Evolutionary conservation across 2,329 filamentous ascomycete genomes (phyloP), one percentile per base, ranked within the genome.

Genomic region (Spiromastix sp.): DNA sequence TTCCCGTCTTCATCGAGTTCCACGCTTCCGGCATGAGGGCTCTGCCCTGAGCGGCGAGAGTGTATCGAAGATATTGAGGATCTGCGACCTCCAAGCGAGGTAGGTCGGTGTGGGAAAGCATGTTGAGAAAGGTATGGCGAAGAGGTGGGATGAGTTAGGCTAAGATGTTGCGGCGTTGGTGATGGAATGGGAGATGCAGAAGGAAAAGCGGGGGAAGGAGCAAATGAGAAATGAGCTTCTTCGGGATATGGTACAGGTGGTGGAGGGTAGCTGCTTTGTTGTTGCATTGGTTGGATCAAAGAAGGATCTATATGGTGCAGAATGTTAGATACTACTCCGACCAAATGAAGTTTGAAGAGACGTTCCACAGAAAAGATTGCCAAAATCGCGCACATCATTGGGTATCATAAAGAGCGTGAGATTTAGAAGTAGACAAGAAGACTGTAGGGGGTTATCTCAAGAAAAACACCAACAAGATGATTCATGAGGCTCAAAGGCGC

Each of bases 31-130:
- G 71, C 69, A 46, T 67, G 62, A 40, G 63, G 71, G 57, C 74
- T 78, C 45, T 72, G 63, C 48, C 69, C 70, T 1, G 77, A 75
- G 34, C 61, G 73, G 34, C 68, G 72, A 1, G 83, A 85, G 42
- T 77, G 77, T 42, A 77, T 76, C 11, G 83, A 87, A 15, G 74
- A 72, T 42, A 81, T 68, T 32, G 84, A 89, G 36, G 74, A 74
- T 33, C 80, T 70, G 28, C 81, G 71, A 38, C 71, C 67, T 27
- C 63, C 59, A 37, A 54, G 55, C 3, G 57, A 52, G 7, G 48
- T 49, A 4, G 61, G 55, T 55, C 76, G 78, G 27, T 69, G 68
- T 45, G 73, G 67, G 48, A 69, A 77, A 42, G 60, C 54, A 28
- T 66, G 61, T 43, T 62, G 67, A 43, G 72, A 72, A 41, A 80